Evolutionary conservation across 1,284 basidiomycete genomes (phyloP), one percentile per base, ranked within the genome.

Genomic region (Leccinum subspadiceum): DNA sequence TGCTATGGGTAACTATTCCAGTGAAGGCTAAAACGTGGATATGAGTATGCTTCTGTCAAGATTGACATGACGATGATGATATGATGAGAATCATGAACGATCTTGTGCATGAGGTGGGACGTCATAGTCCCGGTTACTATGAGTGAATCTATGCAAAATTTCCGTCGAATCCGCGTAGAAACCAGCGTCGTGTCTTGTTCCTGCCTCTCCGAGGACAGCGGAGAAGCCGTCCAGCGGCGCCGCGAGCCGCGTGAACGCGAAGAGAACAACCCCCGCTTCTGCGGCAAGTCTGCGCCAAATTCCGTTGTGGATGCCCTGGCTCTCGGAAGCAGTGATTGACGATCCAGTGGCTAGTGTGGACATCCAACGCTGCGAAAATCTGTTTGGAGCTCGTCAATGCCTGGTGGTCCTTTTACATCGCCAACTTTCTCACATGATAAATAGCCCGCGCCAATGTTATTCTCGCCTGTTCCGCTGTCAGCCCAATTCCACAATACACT

Each of bases 291-390:
- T 3, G 58, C 52, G 53, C 69, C 71, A 44, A 74, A 68, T 46
- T 73, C 70, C 5, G 54, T 56, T 15, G 50, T 37, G 26, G 64
- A 56, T 46, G 12, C 44, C 35, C 24, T 59, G 46, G 37, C 44
- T 48, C 26, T 71, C 24, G 24, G 24, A 24, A 24, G 24, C 24
- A 24, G 24, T 24, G 24, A 24, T 24, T 24, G 24, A 24, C 24
- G 24, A 93, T 87, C 83, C 84, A 92, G 64, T 84, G 84, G 0
- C 89, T 80, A 0, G 90, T 93, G 63, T 77, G 76, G n/a, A 74
- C 72, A 17, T 76, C 76, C 59, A 81, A 73, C 12, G 73, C 73
- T 53, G 79, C 70, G 20, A 65, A 63, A 48, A 67, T 59, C 52
- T 53, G 24, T 51, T 20, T 46, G n/a, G 9, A 13, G 4, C 64